A percentile compares a stretch with the other conserved stretches of the same genome.
Conservation (phyloP, 2,329 filamentous ascomycete species). For the Trichoderma citrinoviride region DNA sequence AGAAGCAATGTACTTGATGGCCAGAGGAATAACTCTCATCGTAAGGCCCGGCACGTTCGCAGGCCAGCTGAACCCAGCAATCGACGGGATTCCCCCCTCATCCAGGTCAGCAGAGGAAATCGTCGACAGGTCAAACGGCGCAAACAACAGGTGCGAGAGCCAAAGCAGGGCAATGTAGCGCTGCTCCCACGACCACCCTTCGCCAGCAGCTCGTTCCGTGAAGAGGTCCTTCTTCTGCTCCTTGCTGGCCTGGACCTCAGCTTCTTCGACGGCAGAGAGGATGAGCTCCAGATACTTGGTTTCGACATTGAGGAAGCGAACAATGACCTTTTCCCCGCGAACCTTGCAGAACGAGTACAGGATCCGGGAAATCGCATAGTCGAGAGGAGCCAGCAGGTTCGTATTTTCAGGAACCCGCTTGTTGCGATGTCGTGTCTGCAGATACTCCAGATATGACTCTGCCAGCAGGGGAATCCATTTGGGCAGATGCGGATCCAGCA, state of each 20-base stretch:
- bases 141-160: slow-evolving; percentile 77
- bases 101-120: slow-evolving; percentile 66
- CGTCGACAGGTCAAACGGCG: slow-evolving; percentile 85
- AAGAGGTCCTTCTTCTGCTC: not conserved
- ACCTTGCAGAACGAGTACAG: slow-evolving; percentile 94
- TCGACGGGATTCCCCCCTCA: slow-evolving; percentile 41
- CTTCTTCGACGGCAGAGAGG: slow-evolving; percentile 68
- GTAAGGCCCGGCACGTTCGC: slow-evolving; percentile 66
- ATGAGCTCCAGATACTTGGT: slow-evolving; percentile 80
- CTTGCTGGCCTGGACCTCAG: slow-evolving; percentile 34
- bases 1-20: slow-evolving; percentile 66
- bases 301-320: slow-evolving; percentile 88
- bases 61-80: slow-evolving; percentile 56
- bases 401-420: slow-evolving; percentile 36
- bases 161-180: slow-evolving; percentile 84
- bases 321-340: slow-evolving; percentile 86
- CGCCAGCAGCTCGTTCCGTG: not conserved
- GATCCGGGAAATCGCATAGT: slow-evolving; percentile 71
- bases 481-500: slow-evolving; percentile 81
- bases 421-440: slow-evolving; percentile 47
- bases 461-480: slow-evolving; percentile 72
- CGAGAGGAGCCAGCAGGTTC: slow-evolving; percentile 53
- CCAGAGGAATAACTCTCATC: slow-evolving; percentile 66
- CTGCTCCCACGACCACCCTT: slow-evolving; percentile 74
- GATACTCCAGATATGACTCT: slow-evolving; percentile 69